Percentiles rank a stretch among this genome's conserved stretches.
Conservation (phyloP, 768 basidiomycete genomes). For the Nevesoporus exiguus region DNA sequence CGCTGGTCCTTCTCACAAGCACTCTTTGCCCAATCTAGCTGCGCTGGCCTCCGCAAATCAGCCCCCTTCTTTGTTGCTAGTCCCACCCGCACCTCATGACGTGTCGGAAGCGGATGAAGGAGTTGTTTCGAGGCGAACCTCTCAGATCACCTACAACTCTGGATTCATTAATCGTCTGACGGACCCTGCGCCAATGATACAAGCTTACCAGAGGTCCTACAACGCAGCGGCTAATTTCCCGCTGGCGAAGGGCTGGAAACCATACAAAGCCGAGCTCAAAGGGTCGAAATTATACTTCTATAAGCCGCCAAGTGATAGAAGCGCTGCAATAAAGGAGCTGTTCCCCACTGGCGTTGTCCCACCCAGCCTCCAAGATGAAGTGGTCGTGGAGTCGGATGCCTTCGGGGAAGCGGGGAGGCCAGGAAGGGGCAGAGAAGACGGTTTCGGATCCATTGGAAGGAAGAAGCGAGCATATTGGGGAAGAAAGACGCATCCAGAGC, state of each 20-base stretch:
- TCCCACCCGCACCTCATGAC: conserved; percentile 50
- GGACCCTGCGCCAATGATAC: conserved; percentile 45
- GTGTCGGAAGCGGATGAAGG: conserved; percentile 31
- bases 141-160: conserved; percentile 73
- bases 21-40: conserved; percentile 18
- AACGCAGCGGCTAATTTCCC: conserved; percentile 34
- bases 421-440: conserved; percentile 36
- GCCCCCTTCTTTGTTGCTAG: conserved; percentile 46
- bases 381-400: conserved; percentile 24
- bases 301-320: conserved; percentile 73
- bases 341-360: conserved; percentile 68
- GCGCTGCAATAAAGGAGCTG: conserved; percentile 61
- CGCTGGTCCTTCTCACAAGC: conserved; percentile 27
- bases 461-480: conserved; percentile 79
- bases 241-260: conserved; percentile 77
- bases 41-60: conserved; percentile 19
- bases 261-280: conserved; percentile 78
- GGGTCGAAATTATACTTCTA: conserved; percentile 85
- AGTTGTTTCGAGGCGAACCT: conserved; percentile 52
- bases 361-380: conserved; percentile 48
- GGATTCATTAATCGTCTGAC: conserved; percentile 74
- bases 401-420: conserved; percentile 26
- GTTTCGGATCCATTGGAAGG: conserved; percentile 30
- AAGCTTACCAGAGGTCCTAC: conserved; percentile 29
- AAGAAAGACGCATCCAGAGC: conserved; percentile 66